Evolutionary conservation across 2,329 filamentous ascomycete genomes (phyloP).

Genomic region (Dactylellina cionopaga): DNA sequence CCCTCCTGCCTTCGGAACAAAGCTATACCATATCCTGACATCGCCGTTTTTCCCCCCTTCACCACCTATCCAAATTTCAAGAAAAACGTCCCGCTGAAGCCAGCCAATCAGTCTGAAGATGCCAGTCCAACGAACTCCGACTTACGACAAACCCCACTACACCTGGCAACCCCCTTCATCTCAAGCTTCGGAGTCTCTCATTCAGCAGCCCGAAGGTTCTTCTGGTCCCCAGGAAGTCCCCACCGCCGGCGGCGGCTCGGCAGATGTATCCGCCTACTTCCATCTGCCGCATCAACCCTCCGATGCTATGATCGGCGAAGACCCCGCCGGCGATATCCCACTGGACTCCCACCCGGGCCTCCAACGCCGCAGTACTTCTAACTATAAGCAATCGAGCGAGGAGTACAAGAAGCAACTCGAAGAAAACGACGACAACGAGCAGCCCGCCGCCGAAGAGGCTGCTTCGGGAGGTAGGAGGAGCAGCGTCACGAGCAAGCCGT

Average conservation of each 20-base stretch:
- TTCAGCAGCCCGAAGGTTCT: conserved; percentile 20
- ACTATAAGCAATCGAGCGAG: conserved; percentile 34
- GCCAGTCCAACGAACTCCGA: conserved; percentile 36
- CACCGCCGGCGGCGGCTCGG: neutral
- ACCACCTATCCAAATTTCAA: too few species aligned
- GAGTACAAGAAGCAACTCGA: conserved; percentile 38
- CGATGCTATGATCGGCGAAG: conserved; percentile 12
- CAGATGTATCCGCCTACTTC: conserved; percentile 17
- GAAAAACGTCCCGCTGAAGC: too few species aligned
- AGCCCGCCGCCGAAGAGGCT: neutral
- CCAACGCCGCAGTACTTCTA: conserved; percentile 31
- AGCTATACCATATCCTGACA: conserved; percentile 34
- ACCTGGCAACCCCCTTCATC: conserved; percentile 54
- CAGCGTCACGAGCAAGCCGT: conserved; percentile 43
- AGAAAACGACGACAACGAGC: neutral
- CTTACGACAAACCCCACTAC: conserved; percentile 53
- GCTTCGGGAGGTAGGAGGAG: conserved; percentile 10
- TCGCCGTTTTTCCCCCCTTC: conserved; percentile 37
- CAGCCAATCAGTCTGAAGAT: conserved; percentile 5
- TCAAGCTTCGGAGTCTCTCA: conserved; percentile 54
- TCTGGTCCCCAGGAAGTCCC: conserved; percentile 4
- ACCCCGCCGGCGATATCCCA: neutral
- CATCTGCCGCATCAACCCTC: conserved; percentile 45
- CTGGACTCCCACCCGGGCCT: conserved; percentile 31
- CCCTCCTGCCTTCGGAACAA: conserved; percentile 4